Evolutionary conservation across 495 filamentous ascomycete genomes (phyloP).

Genomic region (Cenococcum geophilum): DNA sequence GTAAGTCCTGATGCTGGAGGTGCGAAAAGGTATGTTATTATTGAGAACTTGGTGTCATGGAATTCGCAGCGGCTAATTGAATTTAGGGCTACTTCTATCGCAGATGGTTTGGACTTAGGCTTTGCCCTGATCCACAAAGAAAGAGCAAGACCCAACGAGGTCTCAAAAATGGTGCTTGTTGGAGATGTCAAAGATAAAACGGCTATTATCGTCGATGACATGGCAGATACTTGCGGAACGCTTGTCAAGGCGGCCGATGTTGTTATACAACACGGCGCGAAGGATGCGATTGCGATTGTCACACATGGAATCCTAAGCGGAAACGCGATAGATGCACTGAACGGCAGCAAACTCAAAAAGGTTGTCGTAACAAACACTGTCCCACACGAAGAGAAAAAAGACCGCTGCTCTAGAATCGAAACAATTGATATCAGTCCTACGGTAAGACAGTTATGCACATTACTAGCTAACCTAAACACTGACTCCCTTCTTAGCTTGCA

Average conservation of each 20-base stretch:
- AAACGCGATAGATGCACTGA: slow-evolving; percentile 83
- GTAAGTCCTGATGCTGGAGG: slow-evolving; percentile 95
- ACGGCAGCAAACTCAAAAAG: slow-evolving; percentile 67
- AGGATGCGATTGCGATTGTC: slow-evolving; percentile 85
- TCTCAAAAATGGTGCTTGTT: slow-evolving; percentile 86
- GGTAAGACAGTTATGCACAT: slow-evolving; percentile 40
- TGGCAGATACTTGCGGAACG: slow-evolving; percentile 95
- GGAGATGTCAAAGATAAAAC: slow-evolving; percentile 57
- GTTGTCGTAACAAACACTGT: slow-evolving; percentile 98
- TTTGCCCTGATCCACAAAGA: slow-evolving; percentile 99
- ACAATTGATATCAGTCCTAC: slow-evolving; percentile 94
- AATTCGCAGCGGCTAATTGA: slow-evolving; percentile 14
- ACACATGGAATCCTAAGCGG: slow-evolving; percentile 94
- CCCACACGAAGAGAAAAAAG: slow-evolving; percentile 76
- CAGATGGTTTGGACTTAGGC: slow-evolving; percentile 84
- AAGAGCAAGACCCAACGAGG: slow-evolving; percentile 89
- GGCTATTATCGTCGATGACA: slow-evolving; percentile 62
- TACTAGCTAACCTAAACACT: slow-evolving; percentile 33
- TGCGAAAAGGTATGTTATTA: slow-evolving; percentile 67
- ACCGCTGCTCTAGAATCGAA: slow-evolving; percentile 67
- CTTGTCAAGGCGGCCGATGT: slow-evolving; percentile 89
- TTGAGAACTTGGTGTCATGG: neutral
- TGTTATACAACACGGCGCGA: slow-evolving; percentile 81
- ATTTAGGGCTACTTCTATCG: slow-evolving; percentile 82
- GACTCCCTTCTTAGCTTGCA: slow-evolving; percentile 37